A percentile compares a stretch with the other conserved stretches of the same genome.
Conservation (phyloP, 2,329 filamentous ascomycete genomes). For the Colletotrichum orchidophilum region DNA sequence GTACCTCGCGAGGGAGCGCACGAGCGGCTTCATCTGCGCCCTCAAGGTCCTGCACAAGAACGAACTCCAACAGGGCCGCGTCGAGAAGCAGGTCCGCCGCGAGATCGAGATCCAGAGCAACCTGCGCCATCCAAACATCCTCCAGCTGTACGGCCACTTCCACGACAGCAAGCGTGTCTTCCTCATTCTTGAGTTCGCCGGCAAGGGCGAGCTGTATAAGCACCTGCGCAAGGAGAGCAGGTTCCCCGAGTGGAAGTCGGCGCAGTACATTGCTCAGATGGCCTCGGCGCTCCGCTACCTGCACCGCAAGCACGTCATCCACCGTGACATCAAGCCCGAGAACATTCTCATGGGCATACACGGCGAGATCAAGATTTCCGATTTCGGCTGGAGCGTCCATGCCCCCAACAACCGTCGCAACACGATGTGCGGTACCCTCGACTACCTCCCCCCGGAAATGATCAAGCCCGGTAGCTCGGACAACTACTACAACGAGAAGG, state of each 20-base stretch:
- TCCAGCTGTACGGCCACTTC: slow-evolving; percentile 87
- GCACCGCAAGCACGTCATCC: slow-evolving; percentile 97
- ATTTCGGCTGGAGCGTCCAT: slow-evolving; percentile 98
- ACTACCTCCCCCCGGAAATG: slow-evolving; percentile 99
- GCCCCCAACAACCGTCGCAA: slow-evolving; percentile 92
- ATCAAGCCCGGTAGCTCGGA: slow-evolving; percentile 81
- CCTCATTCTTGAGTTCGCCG: slow-evolving; percentile 86
- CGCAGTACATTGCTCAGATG: slow-evolving; percentile 90
- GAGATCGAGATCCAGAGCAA: slow-evolving; percentile 93
- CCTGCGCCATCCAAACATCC: slow-evolving; percentile 84
- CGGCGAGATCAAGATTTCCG: slow-evolving; percentile 97
- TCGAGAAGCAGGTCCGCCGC: slow-evolving; percentile 87
- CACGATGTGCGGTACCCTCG: slow-evolving; percentile 96
- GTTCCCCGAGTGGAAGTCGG: slow-evolving; percentile 87
- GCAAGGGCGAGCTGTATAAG: slow-evolving; percentile 89
- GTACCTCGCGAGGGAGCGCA: slow-evolving; percentile 83
- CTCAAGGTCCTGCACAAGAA: slow-evolving; percentile 88
- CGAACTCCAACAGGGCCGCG: slow-evolving; percentile 78
- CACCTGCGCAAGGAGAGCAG: slow-evolving; percentile 80
- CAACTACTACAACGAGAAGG: slow-evolving; percentile 94
- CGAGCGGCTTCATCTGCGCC: slow-evolving; percentile 83
- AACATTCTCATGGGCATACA: slow-evolving; percentile 97
- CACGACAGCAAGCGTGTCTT: slow-evolving; percentile 90
- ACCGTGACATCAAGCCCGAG: slow-evolving; percentile 97
- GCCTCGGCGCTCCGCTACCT: slow-evolving; percentile 89